phyloP scores from a whole-genome alignment of 306 rosid genomes.

The Fragaria vesca region DNA sequence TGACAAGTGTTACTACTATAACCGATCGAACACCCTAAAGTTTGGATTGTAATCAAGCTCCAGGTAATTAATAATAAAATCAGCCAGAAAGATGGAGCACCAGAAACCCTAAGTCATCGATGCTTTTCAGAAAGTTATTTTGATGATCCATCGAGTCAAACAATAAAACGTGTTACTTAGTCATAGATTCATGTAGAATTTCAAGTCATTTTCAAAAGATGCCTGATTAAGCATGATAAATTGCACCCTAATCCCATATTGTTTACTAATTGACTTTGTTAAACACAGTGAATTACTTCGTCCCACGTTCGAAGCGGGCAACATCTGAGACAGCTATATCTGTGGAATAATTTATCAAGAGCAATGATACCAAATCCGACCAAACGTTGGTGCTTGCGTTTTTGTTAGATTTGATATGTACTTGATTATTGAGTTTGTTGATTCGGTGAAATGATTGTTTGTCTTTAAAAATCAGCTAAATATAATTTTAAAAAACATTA shows the following conservation, averaged over 20 bases:
- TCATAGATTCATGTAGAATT: neutral
- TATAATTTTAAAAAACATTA: neutral
- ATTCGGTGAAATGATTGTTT: neutral
- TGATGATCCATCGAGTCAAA: neutral
- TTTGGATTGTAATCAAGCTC: neutral
- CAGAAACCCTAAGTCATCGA: neutral
- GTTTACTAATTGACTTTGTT: constrained; percentile 3
- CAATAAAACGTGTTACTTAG: neutral
- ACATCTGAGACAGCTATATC: neutral
- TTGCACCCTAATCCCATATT: neutral
- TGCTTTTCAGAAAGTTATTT: neutral
- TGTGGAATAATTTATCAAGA: neutral
- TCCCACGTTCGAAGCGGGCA: neutral
- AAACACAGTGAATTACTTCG: neutral
- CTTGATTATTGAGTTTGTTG: neutral
- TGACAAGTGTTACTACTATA: neutral
- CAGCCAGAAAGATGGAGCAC: neutral
- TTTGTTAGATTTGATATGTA: neutral
- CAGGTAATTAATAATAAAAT: neutral
- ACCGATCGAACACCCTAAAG: neutral
- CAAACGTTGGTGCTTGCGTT: neutral
- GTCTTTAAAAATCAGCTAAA: neutral
- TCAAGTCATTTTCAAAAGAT: constrained; percentile 26
- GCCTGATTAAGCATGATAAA: constrained; percentile 6
- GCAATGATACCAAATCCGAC: constrained; percentile 2